Conservation (phyloP, 164 flowering plant species). For the Magnolia changhungtana region DNA sequence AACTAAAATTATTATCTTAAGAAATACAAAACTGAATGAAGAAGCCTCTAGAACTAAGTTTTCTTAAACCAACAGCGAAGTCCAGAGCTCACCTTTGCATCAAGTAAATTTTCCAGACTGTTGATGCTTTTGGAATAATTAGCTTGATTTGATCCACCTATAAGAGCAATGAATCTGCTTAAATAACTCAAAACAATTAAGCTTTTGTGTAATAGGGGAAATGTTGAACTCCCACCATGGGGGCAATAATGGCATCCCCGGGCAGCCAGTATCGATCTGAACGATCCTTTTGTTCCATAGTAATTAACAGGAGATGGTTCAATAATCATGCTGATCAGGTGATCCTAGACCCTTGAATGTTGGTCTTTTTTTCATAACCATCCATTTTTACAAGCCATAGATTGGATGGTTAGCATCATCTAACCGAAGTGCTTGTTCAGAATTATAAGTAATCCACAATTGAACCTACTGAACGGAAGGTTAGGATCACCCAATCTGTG, state of each 20-base stretch:
- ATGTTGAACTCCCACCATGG: too few species aligned
- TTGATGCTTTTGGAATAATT: slow-evolving; percentile 61
- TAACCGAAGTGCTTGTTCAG: too few species aligned
- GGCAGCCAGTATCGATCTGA: too few species aligned
- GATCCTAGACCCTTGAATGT: neutral
- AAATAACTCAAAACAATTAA: neutral
- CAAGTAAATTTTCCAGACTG: slow-evolving; percentile 74
- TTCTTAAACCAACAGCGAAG: neutral
- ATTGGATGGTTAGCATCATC: too few species aligned
- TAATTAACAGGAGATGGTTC: neutral
- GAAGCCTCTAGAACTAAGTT: neutral
- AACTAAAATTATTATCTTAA: neutral
- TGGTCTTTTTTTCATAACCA: neutral
- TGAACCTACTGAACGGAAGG: too few species aligned
- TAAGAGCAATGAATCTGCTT: neutral
- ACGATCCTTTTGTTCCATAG: neutral
- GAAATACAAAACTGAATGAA: too few species aligned
- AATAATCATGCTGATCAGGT: neutral
- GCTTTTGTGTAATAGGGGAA: neutral
- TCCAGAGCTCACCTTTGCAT: slow-evolving; percentile 69
- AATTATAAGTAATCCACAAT: too few species aligned
- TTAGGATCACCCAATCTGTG: too few species aligned
- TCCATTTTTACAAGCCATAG: too few species aligned
- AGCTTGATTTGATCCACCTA: slow-evolving; percentile 60
- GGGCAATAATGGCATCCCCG: too few species aligned